Conservation (phyloP, 202 grass and related monocot species). For the Tripidium arundinaceum region DNA sequence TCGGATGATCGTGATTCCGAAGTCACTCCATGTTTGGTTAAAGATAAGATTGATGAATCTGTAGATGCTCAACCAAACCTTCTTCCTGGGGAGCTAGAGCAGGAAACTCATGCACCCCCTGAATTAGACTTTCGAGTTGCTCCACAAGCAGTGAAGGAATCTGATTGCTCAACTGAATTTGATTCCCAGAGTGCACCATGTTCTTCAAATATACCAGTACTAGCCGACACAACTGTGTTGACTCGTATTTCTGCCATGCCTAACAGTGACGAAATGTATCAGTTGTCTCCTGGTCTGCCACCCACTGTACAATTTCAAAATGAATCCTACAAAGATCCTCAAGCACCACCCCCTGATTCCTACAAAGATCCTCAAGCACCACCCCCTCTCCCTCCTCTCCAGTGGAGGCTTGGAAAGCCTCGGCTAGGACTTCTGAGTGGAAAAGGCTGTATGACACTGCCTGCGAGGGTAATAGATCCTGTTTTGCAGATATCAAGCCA, state of each 20-base stretch:
- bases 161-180: constrained; percentile 17
- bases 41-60: constrained; percentile 20
- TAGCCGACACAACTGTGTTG: constrained; percentile 27
- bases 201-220: constrained; percentile 30
- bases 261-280: constrained; percentile 7
- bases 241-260: constrained; percentile 12
- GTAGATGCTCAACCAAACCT: constrained; percentile 11
- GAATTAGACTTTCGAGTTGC: constrained; percentile 25
- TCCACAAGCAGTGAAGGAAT: constrained; percentile 20
- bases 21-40: constrained; percentile 5
- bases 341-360: constrained; percentile 12
- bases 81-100: constrained; percentile 7
- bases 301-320: constrained; percentile 25
- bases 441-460: constrained; percentile 23
- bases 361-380: constrained; percentile 45
- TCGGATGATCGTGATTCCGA: constrained; percentile 12
- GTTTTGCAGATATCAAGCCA: constrained; percentile 24
- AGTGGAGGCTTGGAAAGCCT: constrained; percentile 79
- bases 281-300: constrained; percentile 13
- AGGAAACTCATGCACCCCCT: constrained; percentile 24
- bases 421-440: constrained; percentile 31
- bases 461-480: constrained; percentile 22
- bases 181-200: constrained; percentile 2
- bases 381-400: constrained; percentile 88
- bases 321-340: constrained; percentile 43